Base-by-base conservation (phyloP, 2,329 filamentous ascomycete species). In the Microsporum ferrugineum region DNA sequence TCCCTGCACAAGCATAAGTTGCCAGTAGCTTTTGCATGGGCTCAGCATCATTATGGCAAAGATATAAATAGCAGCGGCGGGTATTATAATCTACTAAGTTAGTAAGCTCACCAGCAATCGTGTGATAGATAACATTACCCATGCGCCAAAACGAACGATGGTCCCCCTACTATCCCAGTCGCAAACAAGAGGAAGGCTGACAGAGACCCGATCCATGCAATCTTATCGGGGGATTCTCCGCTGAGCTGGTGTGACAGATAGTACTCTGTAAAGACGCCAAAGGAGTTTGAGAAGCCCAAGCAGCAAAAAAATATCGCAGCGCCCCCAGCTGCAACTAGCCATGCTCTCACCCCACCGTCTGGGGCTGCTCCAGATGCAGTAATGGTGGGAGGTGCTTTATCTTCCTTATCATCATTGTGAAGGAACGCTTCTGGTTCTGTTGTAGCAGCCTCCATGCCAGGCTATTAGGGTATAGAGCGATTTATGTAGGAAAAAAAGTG, bases 11-110 rank as follows among this genome's bases (percentile, higher is more conserved):
- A 82, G 77, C 70, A 82, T 77, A 65, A 82, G 73, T 6, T 82
- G 79, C 71, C 75, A 83, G 64, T 81, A 82, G 33, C 72, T 60
- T 3, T 68, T 73, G 65, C 77, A 80, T 7, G 75, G 66, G 59
- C 73, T 77, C 1, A 71, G 67, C 72, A 80, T 76, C 68, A 61
- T 64, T 75, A 63, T 38, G 17, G 38, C 49, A 39, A 65, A 64
- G 4, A 65, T 47, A 36, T 41, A 39, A 8, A 43, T 29, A 49
- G 65, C 23, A 5, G 60, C 60, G 45, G 59, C 53, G 2, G 62
- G 61, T 12, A 66, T 58, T 3, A 66, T 45, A 33, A 63, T 34
- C 29, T 36, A 27, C n/a, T 10, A 57, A 31, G 12, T 71, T 57
- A 0, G 79, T 10, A 7, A 31, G 14, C 29, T n/a, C 7, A 14